Conservation (phyloP, 2,329 filamentous ascomycete genomes). For the Colletotrichum siamense region DNA sequence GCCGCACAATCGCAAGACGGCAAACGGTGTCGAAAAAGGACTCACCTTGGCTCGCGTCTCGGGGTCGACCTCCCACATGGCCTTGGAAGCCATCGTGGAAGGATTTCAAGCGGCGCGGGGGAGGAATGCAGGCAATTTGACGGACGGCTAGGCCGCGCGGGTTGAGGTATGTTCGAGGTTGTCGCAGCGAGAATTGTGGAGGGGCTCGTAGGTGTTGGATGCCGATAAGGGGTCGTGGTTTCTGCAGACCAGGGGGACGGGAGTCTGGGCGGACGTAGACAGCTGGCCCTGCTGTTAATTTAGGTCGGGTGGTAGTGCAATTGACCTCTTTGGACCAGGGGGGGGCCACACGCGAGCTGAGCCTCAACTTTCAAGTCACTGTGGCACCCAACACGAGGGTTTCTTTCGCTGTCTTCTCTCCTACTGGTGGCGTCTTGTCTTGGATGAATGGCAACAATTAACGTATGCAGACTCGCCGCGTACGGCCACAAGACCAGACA, state of each 20-base stretch:
- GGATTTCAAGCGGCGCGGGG: background rate
- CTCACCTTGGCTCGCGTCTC: constrained; percentile 93
- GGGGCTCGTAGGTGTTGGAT: constrained; percentile 5
- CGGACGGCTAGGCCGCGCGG: background rate
- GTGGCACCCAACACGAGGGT: background rate
- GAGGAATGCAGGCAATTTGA: background rate
- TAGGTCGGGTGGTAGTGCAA: background rate
- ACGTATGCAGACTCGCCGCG: background rate
- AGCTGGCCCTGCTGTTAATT: constrained; percentile 3
- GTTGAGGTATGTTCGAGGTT: background rate
- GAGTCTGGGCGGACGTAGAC: constrained; percentile 5
- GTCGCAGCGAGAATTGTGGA: constrained; percentile 18
- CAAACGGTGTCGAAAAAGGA: background rate
- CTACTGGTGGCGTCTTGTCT: background rate
- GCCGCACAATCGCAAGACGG: background rate
- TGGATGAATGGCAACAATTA: background rate
- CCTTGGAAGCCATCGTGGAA: constrained; percentile 67
- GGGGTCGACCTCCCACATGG: constrained; percentile 98
- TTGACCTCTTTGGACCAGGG: background rate
- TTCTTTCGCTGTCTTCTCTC: background rate
- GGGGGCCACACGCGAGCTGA: background rate
- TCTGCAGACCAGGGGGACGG: constrained; percentile 1
- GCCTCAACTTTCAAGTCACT: background rate
- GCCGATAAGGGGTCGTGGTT: constrained; percentile 19
- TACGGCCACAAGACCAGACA: background rate